Percentiles rank a stretch among this genome's conserved stretches.
Conservation (phyloP, 2,329 filamentous ascomycete genomes). For the Xylaria multiplex region DNA sequence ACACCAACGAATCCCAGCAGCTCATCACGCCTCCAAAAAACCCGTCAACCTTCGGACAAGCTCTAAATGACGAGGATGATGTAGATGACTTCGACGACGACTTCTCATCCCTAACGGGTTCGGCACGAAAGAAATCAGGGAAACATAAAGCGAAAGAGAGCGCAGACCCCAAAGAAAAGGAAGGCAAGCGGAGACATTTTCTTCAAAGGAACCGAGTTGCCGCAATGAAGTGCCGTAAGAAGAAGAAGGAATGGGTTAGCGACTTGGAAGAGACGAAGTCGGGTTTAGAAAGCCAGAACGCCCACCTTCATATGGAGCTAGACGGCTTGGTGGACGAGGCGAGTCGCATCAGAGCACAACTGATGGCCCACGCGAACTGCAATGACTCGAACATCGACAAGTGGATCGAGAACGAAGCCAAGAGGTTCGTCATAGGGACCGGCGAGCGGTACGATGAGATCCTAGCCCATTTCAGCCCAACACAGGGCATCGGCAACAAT, state of each 20-base stretch:
- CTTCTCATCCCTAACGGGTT: conserved; percentile 23
- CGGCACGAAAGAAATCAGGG: conserved; percentile 41
- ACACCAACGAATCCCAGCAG: conserved; percentile 41
- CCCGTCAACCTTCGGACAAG: conserved; percentile 17
- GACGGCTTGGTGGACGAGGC: conserved; percentile 57
- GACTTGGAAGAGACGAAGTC: conserved; percentile 60
- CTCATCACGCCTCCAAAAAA: conserved; percentile 42
- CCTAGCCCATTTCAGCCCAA: conserved; percentile 37
- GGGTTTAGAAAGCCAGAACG: conserved; percentile 57
- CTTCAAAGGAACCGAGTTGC: conserved; percentile 77
- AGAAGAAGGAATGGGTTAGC: conserved; percentile 66
- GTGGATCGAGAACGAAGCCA: conserved; percentile 65
- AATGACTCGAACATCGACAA: conserved; percentile 63
- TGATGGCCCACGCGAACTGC: conserved; percentile 64
- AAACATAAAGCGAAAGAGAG: conserved; percentile 43
- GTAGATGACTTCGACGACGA: conserved; percentile 31
- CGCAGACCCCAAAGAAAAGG: conserved; percentile 44
- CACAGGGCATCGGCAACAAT: conserved; percentile 23
- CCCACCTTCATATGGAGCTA: conserved; percentile 56
- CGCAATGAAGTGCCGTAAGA: conserved; percentile 78
- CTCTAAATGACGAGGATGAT: conserved; percentile 15
- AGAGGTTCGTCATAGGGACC: conserved; percentile 56
- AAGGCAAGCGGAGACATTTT: conserved; percentile 64
- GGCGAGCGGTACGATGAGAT: conserved; percentile 48
- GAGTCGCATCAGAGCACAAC: conserved; percentile 58